A percentile compares a stretch with the other conserved stretches of the same genome.
phyloP scores from a whole-genome alignment of 352 stramenopile genomes.

The Aphanomyces stellatus region DNA sequence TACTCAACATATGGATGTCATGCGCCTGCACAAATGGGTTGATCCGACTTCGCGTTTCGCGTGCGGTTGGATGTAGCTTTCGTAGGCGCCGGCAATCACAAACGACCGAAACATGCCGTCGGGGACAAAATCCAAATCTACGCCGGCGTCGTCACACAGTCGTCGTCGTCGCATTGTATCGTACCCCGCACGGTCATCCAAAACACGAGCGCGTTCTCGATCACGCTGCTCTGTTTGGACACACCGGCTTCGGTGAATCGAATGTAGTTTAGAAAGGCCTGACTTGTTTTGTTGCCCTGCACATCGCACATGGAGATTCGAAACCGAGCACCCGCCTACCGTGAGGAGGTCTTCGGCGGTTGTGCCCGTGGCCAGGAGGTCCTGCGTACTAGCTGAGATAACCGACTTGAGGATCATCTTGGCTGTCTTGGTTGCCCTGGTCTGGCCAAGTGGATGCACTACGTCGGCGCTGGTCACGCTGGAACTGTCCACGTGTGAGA shows the following conservation, averaged over 20 bases:
- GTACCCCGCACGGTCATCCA: conserved; percentile 7
- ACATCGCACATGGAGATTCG: too few species aligned
- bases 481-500: background rate
- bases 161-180: background rate
- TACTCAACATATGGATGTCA: background rate
- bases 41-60: conserved; percentile 5
- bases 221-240: background rate
- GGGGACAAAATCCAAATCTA: conserved; percentile 3
- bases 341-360: conserved; percentile 9
- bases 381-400: background rate
- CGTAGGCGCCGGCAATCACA: background rate
- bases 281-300: background rate
- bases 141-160: too few species aligned
- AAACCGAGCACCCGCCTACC: background rate
- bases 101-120: background rate
- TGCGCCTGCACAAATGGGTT: too few species aligned
- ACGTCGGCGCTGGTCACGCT: background rate
- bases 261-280: conserved; percentile 13
- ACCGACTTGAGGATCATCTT: background rate
- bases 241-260: background rate
- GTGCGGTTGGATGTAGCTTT: conserved; percentile 9
- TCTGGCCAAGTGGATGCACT: background rate
- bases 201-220: conserved; percentile 5
- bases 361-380: background rate
- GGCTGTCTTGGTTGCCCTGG: background rate